Evolutionary conservation across 768 basidiomycete genomes (phyloP), one percentile per base, ranked within the genome.

Genomic region (Coprinopsis sp.): DNA sequence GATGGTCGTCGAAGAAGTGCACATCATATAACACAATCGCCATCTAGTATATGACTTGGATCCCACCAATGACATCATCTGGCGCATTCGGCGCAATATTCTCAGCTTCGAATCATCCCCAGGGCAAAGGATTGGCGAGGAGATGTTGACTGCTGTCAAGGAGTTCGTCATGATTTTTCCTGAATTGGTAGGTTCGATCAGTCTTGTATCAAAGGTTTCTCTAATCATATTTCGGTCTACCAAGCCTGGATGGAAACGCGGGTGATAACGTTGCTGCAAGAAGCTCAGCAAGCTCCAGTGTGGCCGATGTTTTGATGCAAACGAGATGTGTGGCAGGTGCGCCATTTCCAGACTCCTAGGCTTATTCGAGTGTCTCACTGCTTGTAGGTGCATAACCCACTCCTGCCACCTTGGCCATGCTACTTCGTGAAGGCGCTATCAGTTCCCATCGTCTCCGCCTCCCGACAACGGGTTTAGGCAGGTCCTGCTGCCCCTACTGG

Each of bases 91-190:
- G 49, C 43, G 44, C 19, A 23, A 45, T 13, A 43, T 53, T 6
- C 18, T 53, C 13, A 30, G 37, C 14, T 50, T 50, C 30, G 33
- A 53, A 34, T 21, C 12, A 2, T 51, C 49, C 7, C 12, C 22
- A 7, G 52, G 52, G n/a, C 22, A 53, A 18, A 33, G 40, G 34
- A 38, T 34, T 37, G 51, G 51, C 24, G 22, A 50, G 34, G 52
- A 44, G 12, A 24, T 50, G 6, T 36, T 53, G 2, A 23, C n/a
- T 13, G 38, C 50, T 6, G 29, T 53, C 29, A 28, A 46, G 37
- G 40, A 50, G 36, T 50, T 50, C 28, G n/a, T n/a, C n/a, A n/a
- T n/a, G n/a, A 28, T 23, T 4, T 50, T 53, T n/a, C 22, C 44
- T 23, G 25, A 46, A 14, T 45, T 34, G 36, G 36, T 37, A 19